Base-by-base conservation (phyloP, 805 yeast genomes). In the Zygoascus biomembranicola region DNA sequence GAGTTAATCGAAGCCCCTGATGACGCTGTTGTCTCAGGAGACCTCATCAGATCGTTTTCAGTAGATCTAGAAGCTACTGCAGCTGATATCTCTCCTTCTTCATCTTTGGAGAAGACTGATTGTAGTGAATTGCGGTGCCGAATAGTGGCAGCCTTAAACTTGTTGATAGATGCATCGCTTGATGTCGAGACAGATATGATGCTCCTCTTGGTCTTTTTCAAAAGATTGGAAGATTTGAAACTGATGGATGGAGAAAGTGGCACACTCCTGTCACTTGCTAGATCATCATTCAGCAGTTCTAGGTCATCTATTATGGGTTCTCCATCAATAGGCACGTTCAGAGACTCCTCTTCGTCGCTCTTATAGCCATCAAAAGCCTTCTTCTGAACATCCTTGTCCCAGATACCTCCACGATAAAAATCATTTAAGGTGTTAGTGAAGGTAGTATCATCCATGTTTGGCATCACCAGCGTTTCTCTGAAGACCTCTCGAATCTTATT, bases 371-470 rank as follows among this genome's bases (percentile, higher is more conserved):
- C 39, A n/a, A 35, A 35, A 5, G 39, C 39, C 39, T 8, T 35
- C 16, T 35, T 35, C 39, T 35, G 39, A n/a, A n/a, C 10, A 35
- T 11, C 8, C 16, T 74, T 73, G 58, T 85, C 90, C 98, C 98
- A 92, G 23, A 92, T 81, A 16, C 99, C 99, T 50, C 97, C 99
- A 58, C 97, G 78, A 66, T 82, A 94, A 13, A 88, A 68, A 58
- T 88, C 95, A 42, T 69, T 75, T 1, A 70, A 67, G 0, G 97
- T 82, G 52, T 79, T 73, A 63, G 75, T 85, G 63, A 87, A 85
- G 0, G 82, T 79, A 43, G 89, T 67, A 65, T 92, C 98, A 67
- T 92, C 98, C 90, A 89, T 85, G 62, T 76, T 82, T 1, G 99
- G 99, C 32, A 79, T 67, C 0, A 94, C 98, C 48, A 94, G 69